Evolutionary conservation across 345 rosid species (phyloP).

Genomic region (Ailanthus altissimus): DNA sequence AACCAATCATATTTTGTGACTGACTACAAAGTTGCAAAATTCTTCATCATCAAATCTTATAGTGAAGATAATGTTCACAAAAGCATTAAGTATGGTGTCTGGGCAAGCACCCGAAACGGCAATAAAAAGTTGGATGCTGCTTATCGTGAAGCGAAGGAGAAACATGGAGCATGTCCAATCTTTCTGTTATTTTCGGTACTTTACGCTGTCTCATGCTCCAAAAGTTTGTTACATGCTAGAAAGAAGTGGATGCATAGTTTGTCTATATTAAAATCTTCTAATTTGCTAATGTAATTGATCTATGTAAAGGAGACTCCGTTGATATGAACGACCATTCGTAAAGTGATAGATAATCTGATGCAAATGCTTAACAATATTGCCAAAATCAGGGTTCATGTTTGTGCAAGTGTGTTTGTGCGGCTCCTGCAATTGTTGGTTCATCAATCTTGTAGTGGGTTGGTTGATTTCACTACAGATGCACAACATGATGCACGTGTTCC

Average conservation of each 20-base stretch:
- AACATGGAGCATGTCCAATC: slow-evolving; percentile 50
- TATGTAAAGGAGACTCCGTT: not conserved
- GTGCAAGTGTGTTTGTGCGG: not conserved
- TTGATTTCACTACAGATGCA: not conserved
- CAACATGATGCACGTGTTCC: not conserved
- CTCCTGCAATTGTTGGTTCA: not conserved
- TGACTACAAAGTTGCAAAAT: slow-evolving; percentile 62
- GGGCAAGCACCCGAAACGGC: slow-evolving; percentile 89
- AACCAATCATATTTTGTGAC: slow-evolving; percentile 46
- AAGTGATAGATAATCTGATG: not conserved
- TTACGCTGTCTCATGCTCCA: not conserved
- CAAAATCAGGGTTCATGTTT: not conserved
- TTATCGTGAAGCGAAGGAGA: slow-evolving; percentile 67
- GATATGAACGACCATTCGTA: not conserved
- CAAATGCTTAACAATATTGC: not conserved
- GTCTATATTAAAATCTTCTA: not conserved
- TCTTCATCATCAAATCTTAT: slow-evolving; percentile 83
- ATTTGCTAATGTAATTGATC: not conserved
- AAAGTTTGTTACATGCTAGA: slow-evolving; percentile 13
- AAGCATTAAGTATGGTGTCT: slow-evolving; percentile 83
- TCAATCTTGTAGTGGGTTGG: not conserved
- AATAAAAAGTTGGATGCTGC: slow-evolving; percentile 88
- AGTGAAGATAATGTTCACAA: slow-evolving; percentile 92
- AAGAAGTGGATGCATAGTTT: not conserved
- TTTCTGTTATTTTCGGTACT: slow-evolving; percentile 83